Conservation (phyloP, 129 eudicot genomes). For the Sambucus nigra region DNA sequence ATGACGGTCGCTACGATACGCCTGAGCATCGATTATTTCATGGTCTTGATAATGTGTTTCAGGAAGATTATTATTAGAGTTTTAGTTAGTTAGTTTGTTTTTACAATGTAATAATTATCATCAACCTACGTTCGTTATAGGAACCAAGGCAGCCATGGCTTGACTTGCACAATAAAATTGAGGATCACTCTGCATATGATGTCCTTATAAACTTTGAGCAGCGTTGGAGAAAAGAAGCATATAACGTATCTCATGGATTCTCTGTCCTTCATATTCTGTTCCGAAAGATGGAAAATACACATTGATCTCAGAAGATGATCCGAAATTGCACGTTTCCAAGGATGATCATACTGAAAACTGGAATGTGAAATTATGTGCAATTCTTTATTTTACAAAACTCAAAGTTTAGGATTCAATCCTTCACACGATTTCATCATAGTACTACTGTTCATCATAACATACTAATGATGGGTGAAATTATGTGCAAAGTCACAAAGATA, state of each 20-base stretch:
- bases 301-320: slow-evolving; percentile 67
- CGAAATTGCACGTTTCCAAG: slow-evolving; percentile 44
- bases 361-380: too few species aligned
- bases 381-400: too few species aligned
- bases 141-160: slow-evolving; percentile 99
- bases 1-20: slow-evolving; percentile 98
- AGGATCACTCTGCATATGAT: slow-evolving; percentile 99
- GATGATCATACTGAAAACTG: slow-evolving; percentile 81
- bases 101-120: too few species aligned
- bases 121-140: slow-evolving; percentile 69
- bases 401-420: too few species aligned
- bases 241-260: too few species aligned
- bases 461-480: too few species aligned
- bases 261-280: slow-evolving; percentile 45
- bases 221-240: slow-evolving; percentile 62
- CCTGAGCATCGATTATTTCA: slow-evolving; percentile 81
- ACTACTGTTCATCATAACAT: too few species aligned
- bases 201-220: slow-evolving; percentile 89
- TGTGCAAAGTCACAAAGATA: too few species aligned
- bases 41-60: slow-evolving; percentile 62
- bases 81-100: too few species aligned
- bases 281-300: slow-evolving; percentile 36
- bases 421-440: too few species aligned
- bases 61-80: too few species aligned
- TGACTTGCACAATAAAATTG: slow-evolving; percentile 83